These are phyloP conservation scores for Geum urbanum DNA, from an alignment of 306 rosid genomes.

Conservation along the genomic window DNA sequence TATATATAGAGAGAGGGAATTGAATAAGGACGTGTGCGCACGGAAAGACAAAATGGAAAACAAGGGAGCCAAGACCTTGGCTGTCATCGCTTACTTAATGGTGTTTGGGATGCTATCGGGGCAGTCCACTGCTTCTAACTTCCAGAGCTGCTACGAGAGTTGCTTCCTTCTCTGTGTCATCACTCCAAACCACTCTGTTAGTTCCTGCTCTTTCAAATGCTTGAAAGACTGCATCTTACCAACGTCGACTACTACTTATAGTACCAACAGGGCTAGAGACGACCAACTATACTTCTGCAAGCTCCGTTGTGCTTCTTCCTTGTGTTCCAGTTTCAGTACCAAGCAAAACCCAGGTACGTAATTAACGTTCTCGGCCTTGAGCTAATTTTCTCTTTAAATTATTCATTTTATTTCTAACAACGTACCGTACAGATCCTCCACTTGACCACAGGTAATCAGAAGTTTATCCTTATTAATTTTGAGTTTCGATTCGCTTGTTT, in stretches of 20 bases:
- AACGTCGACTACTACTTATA: not conserved
- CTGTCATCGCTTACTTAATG: conserved; percentile 2
- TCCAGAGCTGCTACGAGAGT: conserved; percentile 33
- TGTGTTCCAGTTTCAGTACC: conserved; percentile 39
- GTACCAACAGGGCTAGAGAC: not conserved
- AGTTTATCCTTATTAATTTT: not conserved
- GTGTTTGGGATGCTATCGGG: conserved; percentile 11
- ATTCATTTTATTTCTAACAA: not conserved
- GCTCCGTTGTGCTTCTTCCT: conserved; percentile 41
- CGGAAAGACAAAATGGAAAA: not conserved
- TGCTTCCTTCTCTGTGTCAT: conserved; percentile 41
- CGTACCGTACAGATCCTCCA: not conserved
- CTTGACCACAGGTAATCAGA: too few species aligned
- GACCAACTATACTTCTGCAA: conserved; percentile 30
- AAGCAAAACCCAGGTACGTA: conserved; percentile 35
- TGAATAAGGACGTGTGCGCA: not conserved
- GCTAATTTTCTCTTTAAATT: not conserved
- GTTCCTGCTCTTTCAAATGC: conserved; percentile 36
- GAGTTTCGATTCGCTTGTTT: not conserved
- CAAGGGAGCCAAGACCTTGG: not conserved
- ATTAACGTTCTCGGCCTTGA: too few species aligned
- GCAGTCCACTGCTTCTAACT: conserved; percentile 22
- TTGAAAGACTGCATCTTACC: conserved; percentile 35
- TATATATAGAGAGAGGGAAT: not conserved
- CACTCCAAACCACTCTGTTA: conserved; percentile 25